These are phyloP conservation scores for Hanseniaspora meyeri DNA, from an alignment of 805 yeast genomes.

Conservation along the genomic window DNA sequence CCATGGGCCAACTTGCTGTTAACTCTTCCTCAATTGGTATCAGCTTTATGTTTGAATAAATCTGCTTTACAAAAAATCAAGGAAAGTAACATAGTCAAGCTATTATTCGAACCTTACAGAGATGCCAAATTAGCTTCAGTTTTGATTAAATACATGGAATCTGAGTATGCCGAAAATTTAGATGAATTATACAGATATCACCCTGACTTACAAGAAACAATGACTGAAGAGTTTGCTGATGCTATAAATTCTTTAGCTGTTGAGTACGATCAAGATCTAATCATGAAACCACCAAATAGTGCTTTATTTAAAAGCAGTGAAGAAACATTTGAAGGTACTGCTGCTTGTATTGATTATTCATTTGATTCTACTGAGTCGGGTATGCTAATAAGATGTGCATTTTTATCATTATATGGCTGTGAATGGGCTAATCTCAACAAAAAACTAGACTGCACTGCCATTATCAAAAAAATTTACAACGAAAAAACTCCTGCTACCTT, in stretches of 20 bases:
- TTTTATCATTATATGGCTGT: slow-evolving; percentile 9
- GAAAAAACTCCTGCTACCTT: neutral
- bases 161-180: slow-evolving; percentile 50
- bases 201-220: slow-evolving; percentile 52
- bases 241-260: slow-evolving; percentile 32
- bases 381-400: neutral
- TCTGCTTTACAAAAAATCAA: slow-evolving; percentile 54
- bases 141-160: slow-evolving; percentile 40
- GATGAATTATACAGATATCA: slow-evolving; percentile 79
- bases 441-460: neutral
- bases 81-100: slow-evolving; percentile 29
- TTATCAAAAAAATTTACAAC: slow-evolving; percentile 2
- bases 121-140: slow-evolving; percentile 40
- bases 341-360: neutral
- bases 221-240: slow-evolving; percentile 37
- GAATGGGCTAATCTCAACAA: slow-evolving; percentile 1
- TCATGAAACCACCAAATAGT: neutral
- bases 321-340: neutral
- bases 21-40: slow-evolving; percentile 60
- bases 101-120: slow-evolving; percentile 41
- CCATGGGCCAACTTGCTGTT: slow-evolving; percentile 47
- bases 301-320: neutral
- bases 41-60: slow-evolving; percentile 68
- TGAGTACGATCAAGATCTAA: neutral
- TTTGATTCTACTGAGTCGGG: slow-evolving; percentile 9